Conservation (phyloP, 148 eudicot genomes). For the Heliamphora exappendiculata region DNA sequence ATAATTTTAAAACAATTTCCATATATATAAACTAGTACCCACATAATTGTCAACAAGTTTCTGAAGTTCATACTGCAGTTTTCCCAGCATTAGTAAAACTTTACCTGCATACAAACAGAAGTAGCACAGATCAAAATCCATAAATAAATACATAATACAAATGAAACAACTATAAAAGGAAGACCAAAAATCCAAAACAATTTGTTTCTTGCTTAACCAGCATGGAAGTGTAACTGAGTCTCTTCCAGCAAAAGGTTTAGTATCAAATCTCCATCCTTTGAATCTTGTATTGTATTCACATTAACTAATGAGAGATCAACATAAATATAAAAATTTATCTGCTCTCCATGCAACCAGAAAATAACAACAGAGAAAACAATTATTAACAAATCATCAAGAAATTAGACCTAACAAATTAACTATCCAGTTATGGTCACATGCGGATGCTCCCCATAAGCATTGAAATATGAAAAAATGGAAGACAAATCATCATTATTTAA, state of each 20-base stretch:
- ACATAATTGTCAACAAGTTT: constrained; percentile 86
- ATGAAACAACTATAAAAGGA: background rate
- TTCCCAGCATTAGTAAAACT: constrained; percentile 81
- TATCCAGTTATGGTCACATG: background rate
- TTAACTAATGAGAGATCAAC: background rate
- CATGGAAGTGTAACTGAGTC: background rate
- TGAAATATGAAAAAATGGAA: background rate
- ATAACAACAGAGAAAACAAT: background rate
- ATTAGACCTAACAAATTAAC: background rate
- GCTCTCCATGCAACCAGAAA: background rate
- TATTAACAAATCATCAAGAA: background rate
- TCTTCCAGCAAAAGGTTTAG: background rate
- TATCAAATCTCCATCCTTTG: background rate
- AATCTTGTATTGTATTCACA: background rate
- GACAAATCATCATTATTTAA: background rate
- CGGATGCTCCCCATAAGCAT: background rate
- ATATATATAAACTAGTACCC: constrained; percentile 23
- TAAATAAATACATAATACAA: background rate
- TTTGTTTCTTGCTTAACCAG: background rate
- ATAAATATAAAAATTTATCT: background rate
- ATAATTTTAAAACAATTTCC: background rate
- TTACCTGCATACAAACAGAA: constrained; percentile 46
- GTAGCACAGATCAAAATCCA: background rate
- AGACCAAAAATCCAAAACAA: background rate
- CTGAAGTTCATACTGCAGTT: constrained; percentile 80